These are phyloP conservation scores for Asterophora parasitica DNA, from an alignment of 768 basidiomycete species.

Conservation along the genomic window DNA sequence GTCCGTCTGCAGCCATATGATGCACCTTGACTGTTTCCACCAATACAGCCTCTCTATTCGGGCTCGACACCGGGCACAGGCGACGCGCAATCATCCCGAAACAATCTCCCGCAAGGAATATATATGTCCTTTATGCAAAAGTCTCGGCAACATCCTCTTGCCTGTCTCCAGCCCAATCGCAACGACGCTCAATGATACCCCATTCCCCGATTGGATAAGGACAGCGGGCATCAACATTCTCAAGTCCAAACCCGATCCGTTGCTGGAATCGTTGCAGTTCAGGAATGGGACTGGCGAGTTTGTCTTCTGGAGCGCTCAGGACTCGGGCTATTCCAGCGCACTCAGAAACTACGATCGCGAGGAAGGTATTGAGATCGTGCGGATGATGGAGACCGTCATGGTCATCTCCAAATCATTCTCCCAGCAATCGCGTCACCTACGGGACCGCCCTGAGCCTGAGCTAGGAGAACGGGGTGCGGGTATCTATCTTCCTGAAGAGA, in stretches of 20 bases:
- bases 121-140: slow-evolving; percentile 96
- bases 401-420: slow-evolving; percentile 74
- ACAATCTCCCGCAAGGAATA: slow-evolving; percentile 91
- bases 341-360: slow-evolving; percentile 46
- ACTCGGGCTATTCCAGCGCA: slow-evolving; percentile 58
- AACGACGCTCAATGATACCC: slow-evolving; percentile 49
- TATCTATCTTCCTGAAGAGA: slow-evolving; percentile 87
- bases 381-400: slow-evolving; percentile 88
- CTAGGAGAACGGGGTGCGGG: slow-evolving; percentile 73
- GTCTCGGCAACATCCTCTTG: slow-evolving; percentile 88
- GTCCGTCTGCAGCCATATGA: slow-evolving; percentile 92
- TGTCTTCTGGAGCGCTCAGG: slow-evolving; percentile 84
- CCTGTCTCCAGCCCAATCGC: slow-evolving; percentile 59
- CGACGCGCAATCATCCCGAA: slow-evolving; percentile 91
- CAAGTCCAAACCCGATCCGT: slow-evolving; percentile 72
- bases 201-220: slow-evolving; percentile 88
- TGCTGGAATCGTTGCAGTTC: slow-evolving; percentile 69
- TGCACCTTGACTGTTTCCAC: slow-evolving; percentile 94
- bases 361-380: slow-evolving; percentile 56
- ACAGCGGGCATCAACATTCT: slow-evolving; percentile 85
- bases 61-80: slow-evolving; percentile 82
- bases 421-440: slow-evolving; percentile 77
- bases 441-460: slow-evolving; percentile 73
- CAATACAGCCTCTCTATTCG: slow-evolving; percentile 84
- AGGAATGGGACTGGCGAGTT: slow-evolving; percentile 83